Evolutionary conservation across 2,329 filamentous ascomycete genomes (phyloP).

Genomic region (Colletotrichum incanum): DNA sequence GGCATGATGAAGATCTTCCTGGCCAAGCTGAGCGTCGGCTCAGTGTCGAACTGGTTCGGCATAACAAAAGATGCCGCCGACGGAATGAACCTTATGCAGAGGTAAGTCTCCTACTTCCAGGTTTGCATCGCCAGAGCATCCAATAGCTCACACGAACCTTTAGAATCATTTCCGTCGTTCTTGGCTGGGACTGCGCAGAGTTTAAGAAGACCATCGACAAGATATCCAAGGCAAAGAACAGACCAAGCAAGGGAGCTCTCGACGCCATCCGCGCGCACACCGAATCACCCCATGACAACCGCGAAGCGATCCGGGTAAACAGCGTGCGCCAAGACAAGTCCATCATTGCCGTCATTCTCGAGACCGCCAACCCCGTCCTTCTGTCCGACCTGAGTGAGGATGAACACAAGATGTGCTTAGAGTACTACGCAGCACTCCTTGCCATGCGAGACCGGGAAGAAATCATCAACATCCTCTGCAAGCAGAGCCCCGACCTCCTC

Average conservation of each 20-base stretch:
- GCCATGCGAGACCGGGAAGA: constrained; percentile 82
- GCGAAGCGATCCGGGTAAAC: constrained; percentile 70
- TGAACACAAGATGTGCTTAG: constrained; percentile 76
- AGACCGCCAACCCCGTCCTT: constrained; percentile 63
- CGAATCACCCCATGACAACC: constrained; percentile 66
- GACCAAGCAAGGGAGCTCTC: constrained; percentile 73
- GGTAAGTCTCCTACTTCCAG: constrained; percentile 49
- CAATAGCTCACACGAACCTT: not conserved
- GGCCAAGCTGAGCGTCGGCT: constrained; percentile 83
- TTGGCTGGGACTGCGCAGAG: constrained; percentile 81
- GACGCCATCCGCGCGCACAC: constrained; percentile 73
- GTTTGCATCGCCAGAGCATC: constrained; percentile 27
- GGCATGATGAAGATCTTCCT: constrained; percentile 81
- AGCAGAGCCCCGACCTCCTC: constrained; percentile 79
- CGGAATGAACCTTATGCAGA: constrained; percentile 85
- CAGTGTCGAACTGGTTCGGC: constrained; percentile 85
- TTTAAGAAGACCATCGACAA: constrained; percentile 77
- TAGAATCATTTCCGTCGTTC: constrained; percentile 82
- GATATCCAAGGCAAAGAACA: constrained; percentile 74
- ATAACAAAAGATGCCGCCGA: constrained; percentile 80
- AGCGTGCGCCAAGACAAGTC: constrained; percentile 70
- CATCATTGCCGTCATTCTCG: constrained; percentile 78
- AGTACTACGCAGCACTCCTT: constrained; percentile 80
- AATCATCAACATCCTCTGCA: constrained; percentile 77
- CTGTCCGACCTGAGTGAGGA: constrained; percentile 66